phyloP scores from a whole-genome alignment of 305 asterid species.

The Caryopteris hybrid region DNA sequence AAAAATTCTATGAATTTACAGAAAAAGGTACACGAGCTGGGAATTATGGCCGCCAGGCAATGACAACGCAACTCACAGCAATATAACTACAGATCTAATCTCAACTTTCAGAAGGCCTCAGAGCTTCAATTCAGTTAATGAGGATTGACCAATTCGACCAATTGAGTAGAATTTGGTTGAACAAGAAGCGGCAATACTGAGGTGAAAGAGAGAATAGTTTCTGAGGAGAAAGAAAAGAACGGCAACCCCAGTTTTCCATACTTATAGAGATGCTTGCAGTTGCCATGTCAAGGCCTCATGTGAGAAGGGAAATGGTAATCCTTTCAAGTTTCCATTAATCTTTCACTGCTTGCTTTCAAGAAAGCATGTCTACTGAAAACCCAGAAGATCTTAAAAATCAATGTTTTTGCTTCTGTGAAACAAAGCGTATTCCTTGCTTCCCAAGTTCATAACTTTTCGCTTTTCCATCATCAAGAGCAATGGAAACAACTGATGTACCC shows the following conservation, averaged over 20 bases:
- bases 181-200: neutral
- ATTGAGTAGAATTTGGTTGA: neutral
- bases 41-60: neutral
- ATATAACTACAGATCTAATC: neutral
- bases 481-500: constrained; percentile 61
- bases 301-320: neutral
- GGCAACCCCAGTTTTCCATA: neutral
- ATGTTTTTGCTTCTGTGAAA: constrained; percentile 71
- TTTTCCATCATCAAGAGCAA: constrained; percentile 75
- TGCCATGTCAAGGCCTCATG: neutral
- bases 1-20: constrained; percentile 21
- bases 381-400: constrained; percentile 16
- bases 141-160: no score
- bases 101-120: neutral
- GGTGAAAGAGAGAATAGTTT: neutral
- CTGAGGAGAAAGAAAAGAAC: neutral
- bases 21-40: neutral
- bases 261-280: neutral
- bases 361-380: neutral
- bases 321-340: neutral
- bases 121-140: neutral
- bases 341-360: constrained; percentile 13
- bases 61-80: neutral
- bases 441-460: constrained; percentile 74
- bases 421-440: constrained; percentile 85